Evolutionary conservation across 257 asterid genomes (phyloP), one percentile per base, ranked within the genome.

Genomic region (Lithospermum erythrorhizon): DNA sequence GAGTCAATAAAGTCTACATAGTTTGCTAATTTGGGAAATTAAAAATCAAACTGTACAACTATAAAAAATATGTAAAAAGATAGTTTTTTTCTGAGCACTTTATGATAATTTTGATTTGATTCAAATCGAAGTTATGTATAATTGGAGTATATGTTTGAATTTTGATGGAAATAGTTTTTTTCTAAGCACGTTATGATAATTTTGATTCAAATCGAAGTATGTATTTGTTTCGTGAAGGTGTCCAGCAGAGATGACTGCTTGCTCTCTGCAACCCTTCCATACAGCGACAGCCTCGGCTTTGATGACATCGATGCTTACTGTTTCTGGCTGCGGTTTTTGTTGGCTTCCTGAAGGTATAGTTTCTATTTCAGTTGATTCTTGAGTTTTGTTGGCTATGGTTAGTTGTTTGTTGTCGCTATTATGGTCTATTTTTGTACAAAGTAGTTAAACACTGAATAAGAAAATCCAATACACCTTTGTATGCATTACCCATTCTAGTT

Each of bases 261-360:
- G 84, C 65, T 85, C 97, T 22, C 59, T 90, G 95, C 95, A 80
- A 71, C 96, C 96, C 24, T 87, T 56, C 77, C 97, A 90, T 74
- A 74, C 95, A 0, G 94, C 78, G 30, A 90, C 95, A 7, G 96
- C 97, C 21, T 87, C 97, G 0, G 85, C 94, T 14, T 81, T 90
- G 84, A 87, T 90, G 96, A 83, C 89, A 9, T 90, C 96, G 14
- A 83, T 77, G 90, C 97, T 87, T 55, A 85, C 86, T 0, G 82
- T 70, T 59, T 77, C 95, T 61, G 80, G 83, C 68, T 72, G 81
- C 61, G 94, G 96, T 68, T 85, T 69, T 70, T 78, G 85, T 62
- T 87, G 97, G 95, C 95, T 87, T 58, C 73, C 91, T 0, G 94
- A 90, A 77, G 97, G 95, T 84, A 61, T 49, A 24, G 6, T 56